Evolutionary conservation across 2,329 filamentous ascomycete species (phyloP), one percentile per base, ranked within the genome.

Genomic region (Neofusicoccum cordaticola): DNA sequence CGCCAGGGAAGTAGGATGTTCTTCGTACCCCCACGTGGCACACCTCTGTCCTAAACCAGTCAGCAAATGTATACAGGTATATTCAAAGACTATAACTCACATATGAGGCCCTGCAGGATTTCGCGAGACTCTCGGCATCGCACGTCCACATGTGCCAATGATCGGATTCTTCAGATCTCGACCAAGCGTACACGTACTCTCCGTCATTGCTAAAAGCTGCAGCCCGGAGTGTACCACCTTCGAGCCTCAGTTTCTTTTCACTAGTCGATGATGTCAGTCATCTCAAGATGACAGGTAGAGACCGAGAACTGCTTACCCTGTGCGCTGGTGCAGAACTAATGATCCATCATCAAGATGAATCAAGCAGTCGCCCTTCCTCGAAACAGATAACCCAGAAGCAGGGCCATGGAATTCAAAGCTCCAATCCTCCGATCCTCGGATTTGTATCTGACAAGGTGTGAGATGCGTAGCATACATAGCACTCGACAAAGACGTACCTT

Each of bases 121-220:
- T 15, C 1, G 34, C 7, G n/a, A 19, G 3, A n/a, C n/a, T 5
- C 4, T 41, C 27, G 22, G n/a, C 39, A 34, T 45, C 27, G 13
- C 6, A 31, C 11, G 1, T 45, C 37, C 37, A 45, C 8, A 34
- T 27, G 7, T 60, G 39, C 53, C 53, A 60, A 19, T 60, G 17
- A 11, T 60, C 53, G 15, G 11, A 11, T 4, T 13, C 5, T 15
- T 45, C 27, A 6, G 34, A 42, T 45, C 39, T 60, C 8, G 53
- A 56, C 53, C 41, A 60, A 27, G 41, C 37, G 8, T 60, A 60
- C 3, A 60, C n/a, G 15, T 17, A 13, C 7, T 34, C 7, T 19
- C 53, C 53, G 22, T 60, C 53, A 44, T 22, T 39, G n/a, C 53
- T 60, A 12, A 60, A 60, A 6, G 53, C 19, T 15, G 53, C 53